A percentile compares a stretch with the other conserved stretches of the same genome.
Evolutionary conservation across 257 asterid species (phyloP).

Genomic region (Paraleonurus japonicus): DNA sequence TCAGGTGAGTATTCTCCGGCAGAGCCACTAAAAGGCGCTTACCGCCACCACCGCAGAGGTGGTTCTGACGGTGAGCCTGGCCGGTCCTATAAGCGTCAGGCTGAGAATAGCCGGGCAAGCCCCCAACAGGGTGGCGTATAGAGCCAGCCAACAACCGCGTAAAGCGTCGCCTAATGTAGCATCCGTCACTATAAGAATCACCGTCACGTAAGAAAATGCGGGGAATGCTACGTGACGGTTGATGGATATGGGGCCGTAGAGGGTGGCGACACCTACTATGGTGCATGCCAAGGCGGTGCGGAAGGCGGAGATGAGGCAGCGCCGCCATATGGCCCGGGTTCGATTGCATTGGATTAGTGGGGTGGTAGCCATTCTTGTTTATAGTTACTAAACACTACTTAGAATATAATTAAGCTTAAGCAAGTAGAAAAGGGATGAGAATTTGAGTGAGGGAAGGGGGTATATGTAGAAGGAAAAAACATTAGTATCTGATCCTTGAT

Average conservation of each 20-base stretch:
- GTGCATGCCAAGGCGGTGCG: slow-evolving; percentile 84
- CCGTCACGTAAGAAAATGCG: slow-evolving; percentile 76
- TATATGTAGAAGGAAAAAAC: slow-evolving; percentile 30
- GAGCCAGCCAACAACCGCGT: slow-evolving; percentile 68
- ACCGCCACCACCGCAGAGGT: slow-evolving; percentile 53
- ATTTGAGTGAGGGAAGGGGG: background rate
- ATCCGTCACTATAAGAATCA: slow-evolving; percentile 56
- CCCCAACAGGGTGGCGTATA: slow-evolving; percentile 51
- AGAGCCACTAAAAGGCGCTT: slow-evolving; percentile 59
- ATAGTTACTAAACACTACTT: no score
- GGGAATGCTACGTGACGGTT: slow-evolving; percentile 55
- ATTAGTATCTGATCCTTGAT: slow-evolving; percentile 38
- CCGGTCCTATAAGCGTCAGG: slow-evolving; percentile 66
- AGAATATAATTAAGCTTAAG: no score
- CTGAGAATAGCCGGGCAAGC: slow-evolving; percentile 53
- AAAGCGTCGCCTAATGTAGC: slow-evolving; percentile 73
- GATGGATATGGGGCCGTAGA: slow-evolving; percentile 54
- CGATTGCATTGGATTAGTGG: background rate
- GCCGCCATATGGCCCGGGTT: background rate
- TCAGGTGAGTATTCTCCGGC: slow-evolving; percentile 61
- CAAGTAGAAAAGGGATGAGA: background rate
- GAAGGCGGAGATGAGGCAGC: slow-evolving; percentile 62
- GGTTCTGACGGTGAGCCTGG: slow-evolving; percentile 42
- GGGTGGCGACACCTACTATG: slow-evolving; percentile 63
- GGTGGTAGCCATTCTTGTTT: background rate